Evolutionary conservation across 2,329 filamentous ascomycete species (phyloP).

Genomic region (Trichoderma harzianum): DNA sequence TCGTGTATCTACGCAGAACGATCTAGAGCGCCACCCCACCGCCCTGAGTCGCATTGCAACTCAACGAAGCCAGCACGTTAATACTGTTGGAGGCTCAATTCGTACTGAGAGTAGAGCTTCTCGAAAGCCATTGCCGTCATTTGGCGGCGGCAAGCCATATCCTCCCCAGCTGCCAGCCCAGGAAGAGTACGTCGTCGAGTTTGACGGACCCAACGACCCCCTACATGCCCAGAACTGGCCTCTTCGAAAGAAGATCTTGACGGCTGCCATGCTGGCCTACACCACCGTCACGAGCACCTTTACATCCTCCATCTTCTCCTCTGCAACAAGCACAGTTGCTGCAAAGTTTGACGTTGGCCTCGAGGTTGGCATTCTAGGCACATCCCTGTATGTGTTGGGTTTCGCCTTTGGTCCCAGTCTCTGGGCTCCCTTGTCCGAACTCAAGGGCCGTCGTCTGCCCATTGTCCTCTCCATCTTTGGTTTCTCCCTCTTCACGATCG

Average conservation of each 20-base stretch:
- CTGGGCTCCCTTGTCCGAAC: constrained; percentile 71
- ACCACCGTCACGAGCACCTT: constrained; percentile 71
- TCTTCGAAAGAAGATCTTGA: constrained; percentile 69
- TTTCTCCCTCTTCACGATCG: constrained; percentile 67
- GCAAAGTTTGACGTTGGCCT: constrained; percentile 56
- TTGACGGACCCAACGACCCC: constrained; percentile 79
- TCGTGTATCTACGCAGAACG: constrained; percentile 60
- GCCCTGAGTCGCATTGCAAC: constrained; percentile 70
- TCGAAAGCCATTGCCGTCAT: constrained; percentile 60
- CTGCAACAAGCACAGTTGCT: constrained; percentile 58
- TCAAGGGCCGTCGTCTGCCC: constrained; percentile 63
- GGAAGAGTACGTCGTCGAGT: constrained; percentile 80
- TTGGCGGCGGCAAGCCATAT: constrained; percentile 72
- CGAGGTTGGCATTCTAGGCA: constrained; percentile 62
- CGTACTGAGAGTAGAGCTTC: constrained; percentile 45
- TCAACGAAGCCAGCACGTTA: constrained; percentile 64
- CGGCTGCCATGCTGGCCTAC: constrained; percentile 66
- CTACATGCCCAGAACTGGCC: constrained; percentile 88
- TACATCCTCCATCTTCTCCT: constrained; percentile 71
- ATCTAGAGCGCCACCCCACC: constrained; percentile 67
- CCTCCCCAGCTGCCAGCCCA: constrained; percentile 66
- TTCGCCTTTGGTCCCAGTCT: constrained; percentile 70
- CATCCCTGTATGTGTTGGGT: constrained; percentile 68
- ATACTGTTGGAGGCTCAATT: constrained; percentile 60
- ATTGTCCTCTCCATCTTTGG: constrained; percentile 61